Percentiles rank a stretch among this genome's conserved stretches.
Evolutionary conservation across 192 early-diverging fungal genomes (phyloP).

Genomic region (Phlyctochytrium bullatum): DNA sequence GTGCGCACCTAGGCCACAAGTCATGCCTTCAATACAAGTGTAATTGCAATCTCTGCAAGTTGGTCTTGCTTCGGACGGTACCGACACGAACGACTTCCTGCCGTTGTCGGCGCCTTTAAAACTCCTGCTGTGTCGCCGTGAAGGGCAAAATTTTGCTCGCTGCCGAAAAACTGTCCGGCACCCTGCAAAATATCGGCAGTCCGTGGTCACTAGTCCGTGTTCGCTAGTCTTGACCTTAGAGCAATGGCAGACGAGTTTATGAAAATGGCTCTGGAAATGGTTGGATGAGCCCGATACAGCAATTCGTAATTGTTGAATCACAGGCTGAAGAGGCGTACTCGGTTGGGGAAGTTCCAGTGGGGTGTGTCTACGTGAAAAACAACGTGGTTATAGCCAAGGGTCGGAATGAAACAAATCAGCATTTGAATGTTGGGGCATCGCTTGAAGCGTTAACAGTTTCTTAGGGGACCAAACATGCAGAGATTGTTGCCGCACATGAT

Average conservation of each 20-base stretch:
- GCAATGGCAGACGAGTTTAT: neutral
- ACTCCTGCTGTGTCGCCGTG: too few species aligned
- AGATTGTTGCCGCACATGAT: slow-evolving; percentile 87
- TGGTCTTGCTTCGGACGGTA: too few species aligned
- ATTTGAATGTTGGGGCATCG: slow-evolving; percentile 62
- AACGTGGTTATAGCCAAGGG: slow-evolving; percentile 70
- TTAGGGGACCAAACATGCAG: slow-evolving; percentile 91
- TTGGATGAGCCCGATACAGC: neutral
- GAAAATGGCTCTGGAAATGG: neutral
- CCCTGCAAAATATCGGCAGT: too few species aligned
- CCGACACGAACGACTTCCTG: too few species aligned
- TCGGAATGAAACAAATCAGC: slow-evolving; percentile 85
- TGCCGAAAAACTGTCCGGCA: too few species aligned
- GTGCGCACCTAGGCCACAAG: too few species aligned
- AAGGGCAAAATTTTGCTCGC: too few species aligned
- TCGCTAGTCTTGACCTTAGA: too few species aligned
- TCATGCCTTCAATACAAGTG: too few species aligned
- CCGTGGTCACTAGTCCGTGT: too few species aligned
- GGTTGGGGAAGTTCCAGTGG: slow-evolving; percentile 89
- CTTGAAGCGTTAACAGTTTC: neutral
- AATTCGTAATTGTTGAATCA: neutral
- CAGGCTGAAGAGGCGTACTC: slow-evolving; percentile 81
- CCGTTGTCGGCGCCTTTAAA: too few species aligned
- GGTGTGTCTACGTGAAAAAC: slow-evolving; percentile 85
- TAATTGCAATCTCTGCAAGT: too few species aligned